Base-by-base conservation (phyloP, 371 early-diverging fungal species). In the Lichtheimia corymbifera region DNA sequence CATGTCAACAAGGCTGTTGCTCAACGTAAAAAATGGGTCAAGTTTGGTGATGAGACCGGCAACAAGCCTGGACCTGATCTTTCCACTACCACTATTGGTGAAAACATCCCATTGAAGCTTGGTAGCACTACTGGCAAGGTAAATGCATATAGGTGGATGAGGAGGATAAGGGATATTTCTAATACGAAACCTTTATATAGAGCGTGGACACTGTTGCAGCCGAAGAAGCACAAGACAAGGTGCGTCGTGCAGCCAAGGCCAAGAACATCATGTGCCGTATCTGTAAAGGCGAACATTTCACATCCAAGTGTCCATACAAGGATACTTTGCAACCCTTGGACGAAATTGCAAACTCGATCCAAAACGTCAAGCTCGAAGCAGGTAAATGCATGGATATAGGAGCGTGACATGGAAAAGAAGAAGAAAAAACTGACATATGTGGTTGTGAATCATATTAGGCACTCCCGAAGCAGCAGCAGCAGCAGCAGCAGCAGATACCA, bases 281-380 rank as follows among this genome's bases (percentile, higher is more conserved):
- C 61, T 98, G 98, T 84, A 93, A 95, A 68, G 96, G 96, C 62
- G 94, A 92, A 61, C 98, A 98, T 84, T 96, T 91, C 78, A 97
- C 98, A 28, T 80, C 89, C 63, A 93, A 93, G 77, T 98, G 98
- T 87, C 98, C 98, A 54, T 97, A 93, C 90, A 98, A 97, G 83
- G 95, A 95, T 73, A 91, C 95, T 4, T 79, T 94, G 71, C 86
- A 84, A 58, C 91, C 92, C 12, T 66, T 88, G 63, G 83, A 88
- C 62, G 88, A 85, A 52, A 76, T 81, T 57, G 71, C 77, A 50
- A 68, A 71, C 50, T 73, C 80, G 49, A 63, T 80, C 58, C 76
- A 80, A 63, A 61, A 66, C 49, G 77, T 75, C 52, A 80, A 77
- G 56, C 56, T 69, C n/a, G 77, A 76, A 53, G 58, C 63, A 59